These are phyloP conservation scores for Phycomyces blakesleeanus DNA, from an alignment of 192 early-diverging fungal species.

Conservation along the genomic window DNA sequence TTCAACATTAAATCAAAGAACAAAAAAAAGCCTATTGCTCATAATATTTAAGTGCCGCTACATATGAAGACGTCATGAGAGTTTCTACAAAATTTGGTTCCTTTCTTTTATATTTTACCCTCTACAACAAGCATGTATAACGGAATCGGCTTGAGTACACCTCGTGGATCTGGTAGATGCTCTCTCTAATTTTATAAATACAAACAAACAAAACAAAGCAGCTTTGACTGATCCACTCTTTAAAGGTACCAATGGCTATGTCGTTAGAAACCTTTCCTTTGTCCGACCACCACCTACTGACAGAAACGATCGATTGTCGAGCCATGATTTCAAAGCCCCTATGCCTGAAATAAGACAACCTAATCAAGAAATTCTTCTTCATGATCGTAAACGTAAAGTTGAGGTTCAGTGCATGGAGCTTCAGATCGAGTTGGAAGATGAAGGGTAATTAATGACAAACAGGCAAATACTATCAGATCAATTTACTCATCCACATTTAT, in stretches of 20 bases:
- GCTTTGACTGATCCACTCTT: not conserved
- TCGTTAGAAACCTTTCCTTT: conserved; percentile 83
- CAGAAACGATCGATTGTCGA: conserved; percentile 32
- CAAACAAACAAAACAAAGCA: not conserved
- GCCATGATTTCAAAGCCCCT: conserved; percentile 15
- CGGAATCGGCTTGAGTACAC: conserved; percentile 75
- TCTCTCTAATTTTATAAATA: not conserved
- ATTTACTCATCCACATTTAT: conserved; percentile 2
- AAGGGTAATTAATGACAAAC: conserved; percentile 49
- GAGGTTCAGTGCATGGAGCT: conserved; percentile 84
- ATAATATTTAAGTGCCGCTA: not conserved
- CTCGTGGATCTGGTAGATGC: conserved; percentile 66
- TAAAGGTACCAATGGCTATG: conserved; percentile 89
- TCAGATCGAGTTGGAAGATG: conserved; percentile 74
- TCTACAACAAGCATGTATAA: conserved; percentile 56
- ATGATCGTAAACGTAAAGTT: conserved; percentile 83
- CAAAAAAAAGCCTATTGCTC: too few species aligned
- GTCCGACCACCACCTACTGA: conserved; percentile 54
- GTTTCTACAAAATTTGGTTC: not conserved
- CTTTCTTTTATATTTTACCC: not conserved
- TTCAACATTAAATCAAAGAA: too few species aligned
- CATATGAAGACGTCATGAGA: not conserved
- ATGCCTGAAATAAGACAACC: conserved; percentile 46
- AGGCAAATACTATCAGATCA: not conserved
- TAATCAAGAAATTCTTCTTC: conserved; percentile 76